Evolutionary conservation across 208 protist species (phyloP), one percentile per base, ranked within the genome.

Genomic region (Wallacemonas rigidus): DNA sequence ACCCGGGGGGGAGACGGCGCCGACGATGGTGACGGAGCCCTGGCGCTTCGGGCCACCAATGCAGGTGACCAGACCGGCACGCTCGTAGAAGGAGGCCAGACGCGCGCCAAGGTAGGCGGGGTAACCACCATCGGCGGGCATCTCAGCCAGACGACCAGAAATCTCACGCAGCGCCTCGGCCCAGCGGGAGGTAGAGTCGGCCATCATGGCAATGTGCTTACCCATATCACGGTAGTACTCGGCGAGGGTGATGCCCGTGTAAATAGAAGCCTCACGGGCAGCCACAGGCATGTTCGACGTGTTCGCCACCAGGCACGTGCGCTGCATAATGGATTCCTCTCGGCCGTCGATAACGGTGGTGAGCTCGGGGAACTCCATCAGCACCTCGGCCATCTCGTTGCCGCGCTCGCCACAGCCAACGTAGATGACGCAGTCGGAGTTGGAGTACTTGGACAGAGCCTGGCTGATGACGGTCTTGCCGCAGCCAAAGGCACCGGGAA

Each of bases 251-350:
- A 99, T 99, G 77, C 98, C 98, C 51, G 99, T 99, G 87, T 99
- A 99, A 76, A 99, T 99, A 39, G 99, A 99, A n/a, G 99, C 99
- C 92, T 99, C 99, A 95, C 99, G 98, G 36, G 99, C 99, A 71
- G 99, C 99, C 56, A 99, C 99, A 35, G 99, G 99, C 99, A 99
- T 99, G 91, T 99, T 99, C 44, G 99, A 99, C 11, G 99, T 99
- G 86, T 99, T 99, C 43, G 99, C 99, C n/a, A 99, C 98, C 14
- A 99, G 89, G 60, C 93, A 98, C 53, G 99, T 99, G 68, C 99
- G 97, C 85, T 99, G 98, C 99, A 99, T 99, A 86, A 99, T 99
- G 41, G 97, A 97, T 71, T 99, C 95, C 75, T 99, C 91, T 51
- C 95, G 87, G 51, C 97, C 98, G 75, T 99, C 86, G 45, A 99